Evolutionary conservation across 306 rosid genomes (phyloP).

Genomic region (Corylus avellana): DNA sequence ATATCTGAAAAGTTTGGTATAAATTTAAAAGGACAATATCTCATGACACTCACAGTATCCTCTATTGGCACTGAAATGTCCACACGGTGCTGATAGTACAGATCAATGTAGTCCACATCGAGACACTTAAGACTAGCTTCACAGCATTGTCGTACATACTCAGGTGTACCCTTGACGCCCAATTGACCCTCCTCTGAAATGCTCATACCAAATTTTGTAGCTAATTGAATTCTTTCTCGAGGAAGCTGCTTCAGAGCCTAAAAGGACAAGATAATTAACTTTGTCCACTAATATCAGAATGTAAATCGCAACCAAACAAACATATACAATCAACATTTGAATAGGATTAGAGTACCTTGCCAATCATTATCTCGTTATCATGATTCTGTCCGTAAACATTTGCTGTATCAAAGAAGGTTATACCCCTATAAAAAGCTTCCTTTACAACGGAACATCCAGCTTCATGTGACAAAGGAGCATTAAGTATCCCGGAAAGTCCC

Average conservation of each 20-base stretch:
- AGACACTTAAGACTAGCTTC: slow-evolving; percentile 66
- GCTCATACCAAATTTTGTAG: slow-evolving; percentile 67
- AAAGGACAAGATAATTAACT: slow-evolving; percentile 14
- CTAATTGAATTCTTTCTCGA: slow-evolving; percentile 62
- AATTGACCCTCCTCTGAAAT: slow-evolving; percentile 15
- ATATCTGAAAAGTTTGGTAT: neutral
- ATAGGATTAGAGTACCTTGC: slow-evolving; percentile 44
- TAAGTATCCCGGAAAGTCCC: slow-evolving; percentile 64
- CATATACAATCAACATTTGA: neutral
- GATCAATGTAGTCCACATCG: slow-evolving; percentile 52
- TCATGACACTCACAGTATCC: slow-evolving; percentile 55
- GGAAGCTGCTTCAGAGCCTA: slow-evolving; percentile 76
- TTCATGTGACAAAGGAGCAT: slow-evolving; percentile 67
- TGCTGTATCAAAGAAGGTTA: slow-evolving; percentile 74
- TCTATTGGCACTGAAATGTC: slow-evolving; percentile 72
- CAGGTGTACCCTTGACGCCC: slow-evolving; percentile 53
- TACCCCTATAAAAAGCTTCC: slow-evolving; percentile 63
- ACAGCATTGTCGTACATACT: slow-evolving; percentile 62
- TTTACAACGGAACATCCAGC: slow-evolving; percentile 59
- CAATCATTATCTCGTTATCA: slow-evolving; percentile 74
- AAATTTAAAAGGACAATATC: neutral
- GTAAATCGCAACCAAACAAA: slow-evolving; percentile 1
- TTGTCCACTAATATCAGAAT: neutral
- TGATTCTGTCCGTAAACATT: slow-evolving; percentile 55
- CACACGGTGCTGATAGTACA: slow-evolving; percentile 61